Conservation (phyloP, 2,329 filamentous ascomycete genomes). For the Triangularia setosa region DNA sequence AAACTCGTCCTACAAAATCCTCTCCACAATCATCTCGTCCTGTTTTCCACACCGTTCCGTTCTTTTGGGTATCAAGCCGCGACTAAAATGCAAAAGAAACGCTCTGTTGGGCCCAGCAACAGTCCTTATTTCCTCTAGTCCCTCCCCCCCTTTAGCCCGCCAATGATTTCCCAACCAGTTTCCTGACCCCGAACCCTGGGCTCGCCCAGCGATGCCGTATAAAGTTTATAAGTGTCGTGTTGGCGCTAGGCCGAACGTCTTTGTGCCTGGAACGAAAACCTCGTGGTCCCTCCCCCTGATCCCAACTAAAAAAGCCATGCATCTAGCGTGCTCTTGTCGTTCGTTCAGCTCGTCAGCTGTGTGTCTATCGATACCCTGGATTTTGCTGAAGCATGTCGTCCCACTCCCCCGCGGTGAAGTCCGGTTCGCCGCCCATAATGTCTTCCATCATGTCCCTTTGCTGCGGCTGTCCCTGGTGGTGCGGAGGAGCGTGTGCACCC, state of each 20-base stretch:
- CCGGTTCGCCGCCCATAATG: conserved; percentile 45
- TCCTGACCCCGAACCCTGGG: not conserved
- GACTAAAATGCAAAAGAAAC: conserved; percentile 8
- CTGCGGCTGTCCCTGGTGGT: conserved; percentile 32
- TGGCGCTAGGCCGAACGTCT: not conserved
- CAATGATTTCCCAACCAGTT: not conserved
- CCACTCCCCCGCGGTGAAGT: conserved; percentile 43
- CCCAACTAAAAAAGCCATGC: not conserved
- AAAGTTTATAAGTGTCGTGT: not conserved
- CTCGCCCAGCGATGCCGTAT: conserved; percentile 1
- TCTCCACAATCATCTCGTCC: not conserved
- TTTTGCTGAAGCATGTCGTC: conserved; percentile 41
- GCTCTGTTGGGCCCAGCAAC: not conserved
- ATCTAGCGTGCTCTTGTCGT: not conserved
- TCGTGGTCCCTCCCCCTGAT: not conserved
- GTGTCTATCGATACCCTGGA: not conserved
- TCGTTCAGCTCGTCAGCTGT: not conserved
- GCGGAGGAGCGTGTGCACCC: conserved; percentile 18
- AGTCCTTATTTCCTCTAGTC: not conserved
- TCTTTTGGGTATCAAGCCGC: conserved; percentile 17
- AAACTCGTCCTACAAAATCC: not conserved
- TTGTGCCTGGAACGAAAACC: not conserved
- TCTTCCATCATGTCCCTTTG: conserved; percentile 46
- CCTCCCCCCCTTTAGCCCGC: not conserved
- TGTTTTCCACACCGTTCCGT: not conserved